A percentile compares a stretch with the other conserved stretches of the same genome.
Evolutionary conservation across 768 basidiomycete genomes (phyloP).

Genomic region (Kwoniella dejecticola): DNA sequence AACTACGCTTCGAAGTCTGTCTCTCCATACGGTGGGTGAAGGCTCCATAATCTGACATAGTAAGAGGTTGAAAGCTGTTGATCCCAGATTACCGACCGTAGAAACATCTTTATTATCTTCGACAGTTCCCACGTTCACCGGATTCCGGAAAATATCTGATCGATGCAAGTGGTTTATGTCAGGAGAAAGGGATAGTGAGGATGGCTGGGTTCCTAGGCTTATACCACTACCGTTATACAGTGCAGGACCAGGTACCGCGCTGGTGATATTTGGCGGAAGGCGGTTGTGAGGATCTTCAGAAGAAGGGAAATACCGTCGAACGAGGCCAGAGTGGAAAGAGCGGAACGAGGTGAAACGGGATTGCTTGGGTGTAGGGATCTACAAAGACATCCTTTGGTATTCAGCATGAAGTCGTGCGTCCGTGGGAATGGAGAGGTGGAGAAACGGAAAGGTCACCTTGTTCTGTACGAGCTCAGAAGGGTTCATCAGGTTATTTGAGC

Average conservation of each 20-base stretch:
- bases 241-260: too few species aligned
- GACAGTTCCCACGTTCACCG: background rate
- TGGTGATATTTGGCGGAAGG: too few species aligned
- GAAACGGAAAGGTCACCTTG: too few species aligned
- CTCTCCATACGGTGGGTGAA: slow-evolving; percentile 3
- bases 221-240: too few species aligned
- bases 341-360: background rate
- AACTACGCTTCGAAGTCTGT: background rate
- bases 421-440: too few species aligned
- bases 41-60: slow-evolving; percentile 8
- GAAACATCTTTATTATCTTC: background rate
- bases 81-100: slow-evolving; percentile 1
- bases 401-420: background rate
- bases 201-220: background rate
- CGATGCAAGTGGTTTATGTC: background rate
- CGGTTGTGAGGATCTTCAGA: too few species aligned
- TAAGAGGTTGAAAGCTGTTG: slow-evolving; percentile 2
- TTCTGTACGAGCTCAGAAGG: too few species aligned
- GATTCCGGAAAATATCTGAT: background rate
- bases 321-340: background rate
- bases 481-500: too few species aligned
- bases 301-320: background rate
- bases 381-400: background rate
- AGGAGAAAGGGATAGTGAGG: background rate
- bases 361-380: background rate